Conservation (phyloP, 345 rosid genomes). For the Durio zibethinus region DNA sequence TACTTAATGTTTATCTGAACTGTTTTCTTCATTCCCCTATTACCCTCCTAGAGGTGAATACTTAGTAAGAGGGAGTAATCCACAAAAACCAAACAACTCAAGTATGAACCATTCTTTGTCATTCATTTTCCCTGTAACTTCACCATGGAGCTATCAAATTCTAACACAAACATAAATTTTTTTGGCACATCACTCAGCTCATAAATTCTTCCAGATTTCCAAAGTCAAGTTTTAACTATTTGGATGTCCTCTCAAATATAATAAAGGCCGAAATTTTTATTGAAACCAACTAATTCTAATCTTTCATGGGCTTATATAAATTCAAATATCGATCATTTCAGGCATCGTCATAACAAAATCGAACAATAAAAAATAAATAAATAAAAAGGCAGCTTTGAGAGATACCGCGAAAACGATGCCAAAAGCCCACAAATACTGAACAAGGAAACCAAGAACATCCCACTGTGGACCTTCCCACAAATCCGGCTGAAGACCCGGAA, state of each 20-base stretch:
- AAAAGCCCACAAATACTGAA: slow-evolving; percentile 88
- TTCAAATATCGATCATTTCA: neutral
- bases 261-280: neutral
- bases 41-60: too few species aligned
- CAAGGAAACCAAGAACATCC: slow-evolving; percentile 79
- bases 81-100: neutral
- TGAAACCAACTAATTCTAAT: neutral
- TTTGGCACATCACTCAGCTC: neutral
- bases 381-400: neutral
- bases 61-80: neutral
- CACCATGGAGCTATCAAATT: neutral
- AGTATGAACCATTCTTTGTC: neutral
- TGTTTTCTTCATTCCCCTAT: too few species aligned
- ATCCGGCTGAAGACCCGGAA: slow-evolving; percentile 57
- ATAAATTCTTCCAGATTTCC: neutral
- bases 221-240: neutral
- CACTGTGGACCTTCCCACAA: slow-evolving; percentile 86
- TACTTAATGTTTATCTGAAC: too few species aligned
- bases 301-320: neutral
- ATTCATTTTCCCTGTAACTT: neutral
- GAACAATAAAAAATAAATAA: too few species aligned
- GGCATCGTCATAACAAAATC: neutral
- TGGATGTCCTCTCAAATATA: neutral
- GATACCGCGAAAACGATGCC: slow-evolving; percentile 77
- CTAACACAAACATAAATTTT: neutral